phyloP scores from a whole-genome alignment of 306 rosid species.

The Elaeagnus macrophylla region DNA sequence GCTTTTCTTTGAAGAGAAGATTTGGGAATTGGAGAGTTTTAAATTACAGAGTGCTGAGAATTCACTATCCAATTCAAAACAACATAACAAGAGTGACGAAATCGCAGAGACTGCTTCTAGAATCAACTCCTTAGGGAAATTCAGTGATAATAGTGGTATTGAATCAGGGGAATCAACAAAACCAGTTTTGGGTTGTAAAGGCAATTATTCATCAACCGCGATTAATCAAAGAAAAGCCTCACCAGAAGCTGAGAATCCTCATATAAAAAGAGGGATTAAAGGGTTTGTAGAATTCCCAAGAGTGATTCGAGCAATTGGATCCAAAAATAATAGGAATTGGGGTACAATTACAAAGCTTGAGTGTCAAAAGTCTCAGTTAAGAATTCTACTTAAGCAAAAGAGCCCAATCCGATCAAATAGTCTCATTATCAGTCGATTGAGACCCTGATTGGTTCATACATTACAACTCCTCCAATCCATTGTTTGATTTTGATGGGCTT shows the following conservation, averaged over 20 bases:
- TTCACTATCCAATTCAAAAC: conserved; percentile 11
- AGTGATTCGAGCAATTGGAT: conserved; percentile 38
- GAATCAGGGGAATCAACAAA: conserved; percentile 10
- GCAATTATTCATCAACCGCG: conserved; percentile 13
- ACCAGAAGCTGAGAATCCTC: conserved; percentile 47
- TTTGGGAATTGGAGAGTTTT: conserved; percentile 21
- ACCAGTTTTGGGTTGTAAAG: neutral
- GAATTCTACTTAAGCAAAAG: conserved; percentile 37
- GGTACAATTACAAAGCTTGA: conserved; percentile 34
- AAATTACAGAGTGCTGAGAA: neutral
- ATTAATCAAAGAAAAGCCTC: conserved; percentile 16
- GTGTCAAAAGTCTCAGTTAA: conserved; percentile 50
- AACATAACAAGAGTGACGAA: neutral
- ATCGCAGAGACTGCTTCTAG: neutral
- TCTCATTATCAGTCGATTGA: conserved; percentile 23
- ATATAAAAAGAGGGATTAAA: conserved; percentile 49
- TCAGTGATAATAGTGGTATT: conserved; percentile 3
- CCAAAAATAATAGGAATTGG: conserved; percentile 36
- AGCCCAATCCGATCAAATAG: conserved; percentile 28
- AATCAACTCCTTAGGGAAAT: conserved; percentile 5
- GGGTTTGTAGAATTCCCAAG: conserved; percentile 56
- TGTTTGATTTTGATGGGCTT: neutral
- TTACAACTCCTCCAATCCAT: too few species aligned
- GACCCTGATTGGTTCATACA: neutral
- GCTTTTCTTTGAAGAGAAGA: conserved; percentile 34